Conservation (phyloP, 2,329 filamentous ascomycete species). For the Byssochlamys sp. region DNA sequence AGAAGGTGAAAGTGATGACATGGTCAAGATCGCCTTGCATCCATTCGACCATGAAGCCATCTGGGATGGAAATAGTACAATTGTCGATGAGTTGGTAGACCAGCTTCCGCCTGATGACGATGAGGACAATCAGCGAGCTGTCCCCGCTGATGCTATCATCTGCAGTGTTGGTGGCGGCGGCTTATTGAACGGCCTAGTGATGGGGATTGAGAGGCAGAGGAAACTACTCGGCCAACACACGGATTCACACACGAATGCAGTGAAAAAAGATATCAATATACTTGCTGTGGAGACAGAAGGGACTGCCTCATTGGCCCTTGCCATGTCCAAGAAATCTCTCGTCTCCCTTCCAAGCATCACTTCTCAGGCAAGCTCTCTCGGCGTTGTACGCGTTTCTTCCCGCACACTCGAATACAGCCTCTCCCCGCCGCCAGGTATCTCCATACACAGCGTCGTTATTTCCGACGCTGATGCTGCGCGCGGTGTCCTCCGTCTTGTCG, state of each 20-base stretch:
- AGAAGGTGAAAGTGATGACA: constrained; percentile 13
- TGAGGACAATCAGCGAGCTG: constrained; percentile 14
- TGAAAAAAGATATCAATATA: constrained; percentile 39
- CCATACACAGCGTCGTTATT: constrained; percentile 54
- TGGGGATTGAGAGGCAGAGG: constrained; percentile 50
- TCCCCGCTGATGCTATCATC: constrained; percentile 58
- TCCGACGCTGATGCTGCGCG: constrained; percentile 69
- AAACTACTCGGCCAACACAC: constrained; percentile 12
- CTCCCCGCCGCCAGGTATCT: constrained; percentile 34
- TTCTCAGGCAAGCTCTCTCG: constrained; percentile 64
- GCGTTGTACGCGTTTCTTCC: constrained; percentile 60
- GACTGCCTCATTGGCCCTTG: constrained; percentile 59
- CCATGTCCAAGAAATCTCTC: constrained; percentile 45
- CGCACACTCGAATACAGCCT: constrained; percentile 58
- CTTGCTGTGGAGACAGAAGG: constrained; percentile 68
- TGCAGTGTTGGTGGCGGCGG: constrained; percentile 76
- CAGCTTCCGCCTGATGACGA: constrained; percentile 31
- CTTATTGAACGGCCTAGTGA: constrained; percentile 64
- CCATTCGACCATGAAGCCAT: constrained; percentile 38
- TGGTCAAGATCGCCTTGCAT: constrained; percentile 33
- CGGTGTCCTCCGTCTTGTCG: constrained; percentile 65
- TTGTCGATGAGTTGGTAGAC: constrained; percentile 35
- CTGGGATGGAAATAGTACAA: constrained; percentile 38
- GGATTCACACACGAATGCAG: not conserved
- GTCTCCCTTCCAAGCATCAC: constrained; percentile 62